Conservation (phyloP, 2,329 filamentous ascomycete species). For the Neofusicoccum parvum region DNA sequence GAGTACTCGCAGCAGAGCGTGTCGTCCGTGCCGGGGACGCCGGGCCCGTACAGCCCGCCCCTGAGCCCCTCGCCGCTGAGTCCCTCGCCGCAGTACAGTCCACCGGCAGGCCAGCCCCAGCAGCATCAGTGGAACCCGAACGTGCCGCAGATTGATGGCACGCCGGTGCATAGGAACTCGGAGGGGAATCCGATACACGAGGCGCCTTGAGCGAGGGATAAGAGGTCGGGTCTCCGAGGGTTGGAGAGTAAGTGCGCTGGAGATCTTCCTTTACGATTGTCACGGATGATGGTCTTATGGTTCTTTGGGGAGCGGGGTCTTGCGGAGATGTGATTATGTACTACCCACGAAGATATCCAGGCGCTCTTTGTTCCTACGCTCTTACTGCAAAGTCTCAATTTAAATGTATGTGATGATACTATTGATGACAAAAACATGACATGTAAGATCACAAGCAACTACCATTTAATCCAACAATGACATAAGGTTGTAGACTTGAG, state of each 20-base stretch:
- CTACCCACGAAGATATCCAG: too few species aligned
- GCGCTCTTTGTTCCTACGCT: too few species aligned
- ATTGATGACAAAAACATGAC: too few species aligned
- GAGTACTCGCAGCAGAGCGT: constrained; percentile 1
- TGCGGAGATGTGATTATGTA: too few species aligned
- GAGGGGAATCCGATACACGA: constrained; percentile 6
- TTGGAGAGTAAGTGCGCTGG: neutral
- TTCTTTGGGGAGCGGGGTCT: too few species aligned
- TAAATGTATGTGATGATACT: too few species aligned
- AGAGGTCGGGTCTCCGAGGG: neutral
- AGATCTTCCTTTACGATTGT: neutral
- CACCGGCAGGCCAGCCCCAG: neutral
- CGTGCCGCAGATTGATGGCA: constrained; percentile 12
- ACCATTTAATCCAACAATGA: too few species aligned
- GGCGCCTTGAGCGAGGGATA: neutral
- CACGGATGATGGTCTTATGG: neutral
- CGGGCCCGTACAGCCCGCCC: neutral
- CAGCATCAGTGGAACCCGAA: neutral
- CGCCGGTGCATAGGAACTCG: constrained; percentile 7
- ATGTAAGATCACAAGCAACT: too few species aligned
- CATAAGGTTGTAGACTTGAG: too few species aligned
- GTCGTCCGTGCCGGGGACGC: neutral
- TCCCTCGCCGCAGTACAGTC: neutral
- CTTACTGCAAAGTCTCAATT: too few species aligned
- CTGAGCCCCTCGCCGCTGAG: constrained; percentile 6